Base-by-base conservation (phyloP, 2,329 filamentous ascomycete genomes). In the Chaetomium olivaceum region DNA sequence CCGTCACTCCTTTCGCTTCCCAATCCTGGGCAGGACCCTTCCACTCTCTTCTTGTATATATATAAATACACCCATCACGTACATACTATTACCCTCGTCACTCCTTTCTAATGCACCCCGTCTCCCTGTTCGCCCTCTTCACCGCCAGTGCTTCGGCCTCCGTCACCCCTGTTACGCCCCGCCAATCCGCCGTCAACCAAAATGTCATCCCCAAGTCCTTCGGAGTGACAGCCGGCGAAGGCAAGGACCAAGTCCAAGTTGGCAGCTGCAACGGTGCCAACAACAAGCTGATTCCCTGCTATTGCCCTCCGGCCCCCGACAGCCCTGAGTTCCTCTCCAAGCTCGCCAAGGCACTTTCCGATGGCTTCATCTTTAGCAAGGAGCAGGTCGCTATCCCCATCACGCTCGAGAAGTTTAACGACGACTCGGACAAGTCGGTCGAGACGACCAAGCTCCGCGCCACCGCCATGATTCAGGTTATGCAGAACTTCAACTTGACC, bases 301-400 rank as follows among this genome's bases (percentile, higher is more conserved):
- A 57, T 61, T 71, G 70, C 67, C 69, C 69, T 36, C 69, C 70
- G 1, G 59, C 60, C 2, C 62, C 65, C 8, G 61, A 63, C 52
- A 65, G 67, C 62, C 65, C 70, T 9, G 58, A 61, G 9, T 71
- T 71, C 60, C 61, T 71, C 46, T 58, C 23, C 8, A 65, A 66
- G 55, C 67, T 71, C 48, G 46, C 61, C 21, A 52, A 58, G 25
- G 65, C 65, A 14, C 67, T 71, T 29, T 58, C 50, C 57, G 62
- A 69, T 58, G 70, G 70, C 57, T 71, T 71, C 70, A 62, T 66
- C 39, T 71, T 69, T 64, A 68, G 68, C 27, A 59, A 63, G 52
- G 58, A 48, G 33, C 67, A 65, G 54, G 64, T 71, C 36, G 29
- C 48, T 4, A 11, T 65, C 11, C 69, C 70, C 55, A 67, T 71